Percentiles rank a stretch among this genome's conserved stretches.
phyloP scores from a whole-genome alignment of 129 eudicot species.

The Gnaphalium uliginosum region DNA sequence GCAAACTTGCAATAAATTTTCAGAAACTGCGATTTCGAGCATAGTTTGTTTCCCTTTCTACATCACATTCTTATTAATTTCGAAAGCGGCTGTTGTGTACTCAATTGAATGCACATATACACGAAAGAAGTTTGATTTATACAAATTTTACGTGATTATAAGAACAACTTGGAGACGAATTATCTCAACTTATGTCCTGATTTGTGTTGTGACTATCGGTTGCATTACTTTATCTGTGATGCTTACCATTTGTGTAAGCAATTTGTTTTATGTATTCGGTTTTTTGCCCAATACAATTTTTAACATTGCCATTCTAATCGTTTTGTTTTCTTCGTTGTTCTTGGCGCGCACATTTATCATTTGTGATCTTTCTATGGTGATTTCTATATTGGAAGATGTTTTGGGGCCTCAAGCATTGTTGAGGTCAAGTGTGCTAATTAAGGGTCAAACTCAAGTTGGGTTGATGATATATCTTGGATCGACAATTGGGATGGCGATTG shows the following conservation, averaged over 20 bases:
- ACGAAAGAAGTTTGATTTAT: slow-evolving; percentile 48
- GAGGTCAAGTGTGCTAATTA: slow-evolving; percentile 66
- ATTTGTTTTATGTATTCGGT: slow-evolving; percentile 46
- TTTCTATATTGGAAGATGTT: slow-evolving; percentile 79
- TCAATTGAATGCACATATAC: slow-evolving; percentile 78
- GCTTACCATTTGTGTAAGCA: slow-evolving; percentile 49
- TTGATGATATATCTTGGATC: slow-evolving; percentile 67
- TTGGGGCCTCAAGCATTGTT: slow-evolving; percentile 71
- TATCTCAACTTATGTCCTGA: slow-evolving; percentile 62
- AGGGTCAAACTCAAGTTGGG: slow-evolving; percentile 84
- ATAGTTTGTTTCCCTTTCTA: slow-evolving; percentile 61
- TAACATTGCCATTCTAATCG: slow-evolving; percentile 47
- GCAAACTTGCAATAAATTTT: slow-evolving; percentile 60
- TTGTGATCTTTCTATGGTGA: slow-evolving; percentile 68
- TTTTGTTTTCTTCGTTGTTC: slow-evolving; percentile 52
- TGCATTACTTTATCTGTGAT: slow-evolving; percentile 56
- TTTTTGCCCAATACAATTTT: slow-evolving; percentile 43
- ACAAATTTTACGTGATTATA: slow-evolving; percentile 40
- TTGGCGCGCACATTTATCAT: slow-evolving; percentile 61
- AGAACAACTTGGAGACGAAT: slow-evolving; percentile 64
- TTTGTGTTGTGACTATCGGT: slow-evolving; percentile 49
- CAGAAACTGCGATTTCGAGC: slow-evolving; percentile 57
- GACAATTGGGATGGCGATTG: slow-evolving; percentile 66
- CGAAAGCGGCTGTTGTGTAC: slow-evolving; percentile 80
- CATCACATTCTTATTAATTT: slow-evolving; percentile 55